phyloP scores from a whole-genome alignment of 192 early-diverging fungal species.

The Irineochytrium annulatum region DNA sequence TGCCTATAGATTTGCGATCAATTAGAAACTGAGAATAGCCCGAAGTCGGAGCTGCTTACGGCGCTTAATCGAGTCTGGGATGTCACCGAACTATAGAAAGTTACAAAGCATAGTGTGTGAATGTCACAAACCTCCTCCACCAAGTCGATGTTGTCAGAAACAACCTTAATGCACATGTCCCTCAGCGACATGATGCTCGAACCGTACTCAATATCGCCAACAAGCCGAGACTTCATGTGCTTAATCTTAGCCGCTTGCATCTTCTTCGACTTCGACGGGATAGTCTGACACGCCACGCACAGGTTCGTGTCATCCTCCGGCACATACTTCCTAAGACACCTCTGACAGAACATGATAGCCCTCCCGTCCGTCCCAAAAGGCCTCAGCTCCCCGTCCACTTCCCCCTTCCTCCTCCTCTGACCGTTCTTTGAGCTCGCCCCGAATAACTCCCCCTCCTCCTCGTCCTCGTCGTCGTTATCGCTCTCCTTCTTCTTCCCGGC shows the following conservation, averaged over 20 bases:
- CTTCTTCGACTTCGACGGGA: constrained; percentile 5
- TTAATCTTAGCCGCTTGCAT: neutral
- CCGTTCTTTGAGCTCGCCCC: too few species aligned
- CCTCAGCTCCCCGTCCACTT: too few species aligned
- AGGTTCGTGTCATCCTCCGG: constrained; percentile 2
- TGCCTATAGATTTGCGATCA: constrained; percentile 11
- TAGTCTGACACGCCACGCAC: constrained; percentile 20
- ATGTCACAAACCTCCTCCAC: constrained; percentile 55
- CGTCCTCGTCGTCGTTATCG: too few species aligned
- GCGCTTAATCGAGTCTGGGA: constrained; percentile 62
- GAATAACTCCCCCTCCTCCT: too few species aligned
- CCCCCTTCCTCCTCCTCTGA: too few species aligned
- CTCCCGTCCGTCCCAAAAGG: too few species aligned
- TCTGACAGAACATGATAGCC: constrained; percentile 18
- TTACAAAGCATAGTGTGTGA: neutral
- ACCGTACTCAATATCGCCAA: constrained; percentile 3
- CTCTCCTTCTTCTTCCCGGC: too few species aligned
- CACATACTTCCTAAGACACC: constrained; percentile 20
- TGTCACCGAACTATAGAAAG: constrained; percentile 66
- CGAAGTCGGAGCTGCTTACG: constrained; percentile 13
- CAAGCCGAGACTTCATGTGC: neutral
- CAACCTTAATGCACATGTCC: constrained; percentile 41
- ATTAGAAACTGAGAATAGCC: neutral
- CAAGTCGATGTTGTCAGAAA: constrained; percentile 72
- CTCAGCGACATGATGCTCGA: constrained; percentile 13